Conservation (phyloP, 257 asterid genomes). For the Primulina huaijiensis region DNA sequence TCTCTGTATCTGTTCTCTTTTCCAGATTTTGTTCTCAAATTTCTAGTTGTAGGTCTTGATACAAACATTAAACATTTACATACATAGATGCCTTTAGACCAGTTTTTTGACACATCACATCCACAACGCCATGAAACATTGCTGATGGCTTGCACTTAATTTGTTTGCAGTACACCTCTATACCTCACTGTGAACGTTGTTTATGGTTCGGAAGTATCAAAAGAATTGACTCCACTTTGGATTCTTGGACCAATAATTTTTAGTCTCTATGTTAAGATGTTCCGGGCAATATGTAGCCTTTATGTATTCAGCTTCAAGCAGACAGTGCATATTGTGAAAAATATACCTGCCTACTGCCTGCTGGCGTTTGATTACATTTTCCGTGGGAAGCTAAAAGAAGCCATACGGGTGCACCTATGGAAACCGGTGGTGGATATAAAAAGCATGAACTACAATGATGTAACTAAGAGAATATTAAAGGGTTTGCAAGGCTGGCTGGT, state of each 20-base stretch:
- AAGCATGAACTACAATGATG: constrained; percentile 43
- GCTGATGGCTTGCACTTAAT: constrained; percentile 8
- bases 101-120: background rate
- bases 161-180: constrained; percentile 62
- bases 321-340: constrained; percentile 48
- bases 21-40: too few relatives aligned
- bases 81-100: too few relatives aligned
- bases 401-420: constrained; percentile 31
- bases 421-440: constrained; percentile 47
- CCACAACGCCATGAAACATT: constrained; percentile 2
- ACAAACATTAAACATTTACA: too few relatives aligned
- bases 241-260: constrained; percentile 66
- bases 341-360: constrained; percentile 42
- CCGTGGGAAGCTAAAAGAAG: constrained; percentile 57
- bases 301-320: constrained; percentile 65
- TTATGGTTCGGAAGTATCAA: constrained; percentile 63
- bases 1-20: too few relatives aligned
- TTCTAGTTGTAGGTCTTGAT: too few relatives aligned
- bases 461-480: constrained; percentile 36
- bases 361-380: constrained; percentile 32
- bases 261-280: constrained; percentile 54
- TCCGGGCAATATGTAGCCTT: constrained; percentile 47
- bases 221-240: constrained; percentile 81
- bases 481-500: constrained; percentile 39
- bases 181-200: constrained; percentile 51